phyloP scores from a whole-genome alignment of 2,329 filamentous ascomycete genomes.

The Hypoxylon sp. region DNA sequence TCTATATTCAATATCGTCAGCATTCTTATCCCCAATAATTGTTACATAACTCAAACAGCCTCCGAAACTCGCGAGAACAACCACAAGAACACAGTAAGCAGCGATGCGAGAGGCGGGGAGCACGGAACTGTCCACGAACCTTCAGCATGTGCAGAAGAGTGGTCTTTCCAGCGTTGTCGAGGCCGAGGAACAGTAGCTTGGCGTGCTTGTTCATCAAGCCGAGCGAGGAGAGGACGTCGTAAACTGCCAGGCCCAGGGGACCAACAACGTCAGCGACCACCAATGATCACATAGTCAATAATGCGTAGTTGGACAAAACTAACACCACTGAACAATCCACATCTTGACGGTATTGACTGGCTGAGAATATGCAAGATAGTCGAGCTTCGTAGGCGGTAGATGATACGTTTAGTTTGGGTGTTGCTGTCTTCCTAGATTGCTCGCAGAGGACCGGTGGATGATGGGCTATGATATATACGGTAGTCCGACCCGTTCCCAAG shows the following conservation, averaged over 20 bases:
- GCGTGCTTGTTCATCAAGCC: slow-evolving; percentile 95
- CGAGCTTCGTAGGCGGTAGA: slow-evolving; percentile 14
- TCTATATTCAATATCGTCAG: slow-evolving; percentile 62
- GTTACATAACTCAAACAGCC: slow-evolving; percentile 20
- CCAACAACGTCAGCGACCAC: slow-evolving; percentile 44
- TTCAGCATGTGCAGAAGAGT: slow-evolving; percentile 96
- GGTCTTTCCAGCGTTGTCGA: slow-evolving; percentile 96
- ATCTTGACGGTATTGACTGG: slow-evolving; percentile 63
- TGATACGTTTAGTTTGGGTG: slow-evolving; percentile 23
- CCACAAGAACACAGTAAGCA: slow-evolving; percentile 8
- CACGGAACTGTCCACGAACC: slow-evolving; percentile 63
- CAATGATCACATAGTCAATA: slow-evolving; percentile 27
- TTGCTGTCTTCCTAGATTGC: slow-evolving; percentile 31
- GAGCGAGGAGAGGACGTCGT: slow-evolving; percentile 87
- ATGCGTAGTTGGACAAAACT: slow-evolving; percentile 51
- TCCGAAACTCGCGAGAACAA: not conserved
- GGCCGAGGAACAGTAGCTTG: slow-evolving; percentile 92
- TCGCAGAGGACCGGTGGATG: slow-evolving; percentile 38
- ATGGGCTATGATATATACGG: slow-evolving; percentile 37
- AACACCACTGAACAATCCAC: slow-evolving; percentile 99
- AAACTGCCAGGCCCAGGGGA: slow-evolving; percentile 68
- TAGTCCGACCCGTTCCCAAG: slow-evolving; percentile 36
- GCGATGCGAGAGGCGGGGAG: slow-evolving; percentile 23
- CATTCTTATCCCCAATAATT: slow-evolving; percentile 2
- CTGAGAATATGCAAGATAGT: slow-evolving; percentile 26